Evolutionary conservation across 2,329 filamentous ascomycete species (phyloP), one percentile per base, ranked within the genome.

Genomic region (Fusarium piperis): DNA sequence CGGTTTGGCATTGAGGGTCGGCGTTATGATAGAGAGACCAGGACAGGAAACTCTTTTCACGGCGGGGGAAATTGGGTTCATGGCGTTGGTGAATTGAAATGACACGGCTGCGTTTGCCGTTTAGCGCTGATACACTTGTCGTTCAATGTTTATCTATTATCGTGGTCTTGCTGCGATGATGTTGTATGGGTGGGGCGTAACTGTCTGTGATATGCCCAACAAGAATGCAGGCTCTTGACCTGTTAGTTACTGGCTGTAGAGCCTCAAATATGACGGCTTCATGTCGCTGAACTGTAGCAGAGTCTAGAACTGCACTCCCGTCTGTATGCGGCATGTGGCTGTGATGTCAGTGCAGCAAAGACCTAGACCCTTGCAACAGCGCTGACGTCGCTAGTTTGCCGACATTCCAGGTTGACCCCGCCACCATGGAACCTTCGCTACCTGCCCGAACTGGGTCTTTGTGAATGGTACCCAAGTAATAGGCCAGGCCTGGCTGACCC

Each of bases 331-430:
- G 65, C 65, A 48, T 71, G 36, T 61, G 59, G n/a, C 28, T 71
- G 60, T 70, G 69, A 73, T 74, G 71, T 74, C 66, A 74, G 63
- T 56, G 63, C 35, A 59, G 28, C 56, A 32, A 56, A 38, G 53
- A 59, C 59, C 64, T 59, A 55, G 51, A 59, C 57, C 67, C 62
- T 61, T 57, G 46, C 20, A 65, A 67, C 65, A 74, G 71, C 64
- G 67, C 63, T 72, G 74, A 76, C 74, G 72, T 76, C 63, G 73
- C 62, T 76, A 68, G 67, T 53, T 68, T 59, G 57, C 60, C 38
- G 53, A 57, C 64, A 66, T 71, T 62, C 59, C 62, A 67, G 56
- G 28, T 44, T 58, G 65, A 68, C 75, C 73, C 74, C 74, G 70
- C 74, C 52, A 64, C 55, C 64, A 69, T 68, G 68, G 61, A 67